Percentiles rank a stretch among this genome's conserved stretches.
Evolutionary conservation across 345 rosid species (phyloP).

Genomic region (Reutealis trisperma): DNA sequence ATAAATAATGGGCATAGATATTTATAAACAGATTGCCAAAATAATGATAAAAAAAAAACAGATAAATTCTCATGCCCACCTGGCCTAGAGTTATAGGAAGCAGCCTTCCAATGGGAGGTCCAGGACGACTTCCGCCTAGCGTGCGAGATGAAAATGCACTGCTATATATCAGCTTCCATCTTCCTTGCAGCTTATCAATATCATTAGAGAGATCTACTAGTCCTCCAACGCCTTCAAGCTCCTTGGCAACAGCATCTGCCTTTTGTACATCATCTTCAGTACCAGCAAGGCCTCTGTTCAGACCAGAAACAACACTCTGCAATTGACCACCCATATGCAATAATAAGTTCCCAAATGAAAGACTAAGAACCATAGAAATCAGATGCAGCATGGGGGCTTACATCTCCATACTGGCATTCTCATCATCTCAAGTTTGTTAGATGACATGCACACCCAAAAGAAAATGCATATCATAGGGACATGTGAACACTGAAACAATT

Average conservation of each 20-base stretch:
- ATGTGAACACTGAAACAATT: not conserved
- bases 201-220: conserved; percentile 53
- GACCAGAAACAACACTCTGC: conserved; percentile 79
- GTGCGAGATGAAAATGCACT: conserved; percentile 93
- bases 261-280: conserved; percentile 56
- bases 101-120: conserved; percentile 82
- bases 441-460: not conserved
- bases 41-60: not conserved
- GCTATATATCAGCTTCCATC: conserved; percentile 85
- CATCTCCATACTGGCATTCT: too few relatives aligned
- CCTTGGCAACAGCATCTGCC: conserved; percentile 76
- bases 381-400: too few relatives aligned
- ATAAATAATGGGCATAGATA: too few relatives aligned
- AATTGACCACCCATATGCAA: conserved; percentile 8
- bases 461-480: not conserved
- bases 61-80: conserved; percentile 38
- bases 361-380: not conserved
- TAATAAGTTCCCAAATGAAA: not conserved
- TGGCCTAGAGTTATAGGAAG: conserved; percentile 92
- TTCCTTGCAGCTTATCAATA: conserved; percentile 79
- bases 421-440: too few relatives aligned
- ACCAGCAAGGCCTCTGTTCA: conserved; percentile 88
- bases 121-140: conserved; percentile 90
- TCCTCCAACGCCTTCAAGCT: conserved; percentile 71
- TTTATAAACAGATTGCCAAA: not conserved